Evolutionary conservation across 1,284 basidiomycete genomes (phyloP).

Genomic region (Bjerkandera adusta): DNA sequence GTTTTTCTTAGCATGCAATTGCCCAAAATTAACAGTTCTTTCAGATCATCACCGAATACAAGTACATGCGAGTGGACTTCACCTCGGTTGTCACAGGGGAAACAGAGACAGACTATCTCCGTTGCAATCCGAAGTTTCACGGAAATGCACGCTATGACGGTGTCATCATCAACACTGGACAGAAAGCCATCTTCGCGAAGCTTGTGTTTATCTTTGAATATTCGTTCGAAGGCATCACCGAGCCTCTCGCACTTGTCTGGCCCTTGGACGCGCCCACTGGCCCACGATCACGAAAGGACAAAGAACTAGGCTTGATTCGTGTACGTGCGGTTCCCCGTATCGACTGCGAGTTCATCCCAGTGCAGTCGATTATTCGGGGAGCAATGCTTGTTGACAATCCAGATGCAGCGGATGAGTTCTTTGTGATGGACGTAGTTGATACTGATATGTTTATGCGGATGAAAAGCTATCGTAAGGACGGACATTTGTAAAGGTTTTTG

Average conservation of each 20-base stretch:
- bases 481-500: too few species aligned
- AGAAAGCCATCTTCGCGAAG: conserved; percentile 18
- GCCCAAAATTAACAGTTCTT: too few species aligned
- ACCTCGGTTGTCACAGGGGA: conserved; percentile 29
- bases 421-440: conserved; percentile 27
- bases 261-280: conserved; percentile 19
- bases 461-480: too few species aligned
- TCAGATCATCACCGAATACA: conserved; percentile 18
- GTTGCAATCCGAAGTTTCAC: conserved; percentile 27
- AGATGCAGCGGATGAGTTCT: conserved; percentile 18
- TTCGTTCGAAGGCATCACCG: conserved; percentile 2
- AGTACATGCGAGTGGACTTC: conserved; percentile 24
- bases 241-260: conserved; percentile 26
- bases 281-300: conserved; percentile 17
- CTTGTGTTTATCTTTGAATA: conserved; percentile 25
- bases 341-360: conserved; percentile 22
- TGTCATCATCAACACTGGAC: conserved; percentile 20
- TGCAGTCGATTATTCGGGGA: conserved; percentile 25
- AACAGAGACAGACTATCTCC: conserved; percentile 21
- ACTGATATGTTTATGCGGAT: conserved; percentile 27
- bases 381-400: conserved; percentile 22
- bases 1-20: too few species aligned
- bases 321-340: conserved; percentile 14
- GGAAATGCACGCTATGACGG: conserved; percentile 24
- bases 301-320: conserved; percentile 23